Base-by-base conservation (phyloP, 1,284 basidiomycete genomes). In the Chalciporus piperatoides region DNA sequence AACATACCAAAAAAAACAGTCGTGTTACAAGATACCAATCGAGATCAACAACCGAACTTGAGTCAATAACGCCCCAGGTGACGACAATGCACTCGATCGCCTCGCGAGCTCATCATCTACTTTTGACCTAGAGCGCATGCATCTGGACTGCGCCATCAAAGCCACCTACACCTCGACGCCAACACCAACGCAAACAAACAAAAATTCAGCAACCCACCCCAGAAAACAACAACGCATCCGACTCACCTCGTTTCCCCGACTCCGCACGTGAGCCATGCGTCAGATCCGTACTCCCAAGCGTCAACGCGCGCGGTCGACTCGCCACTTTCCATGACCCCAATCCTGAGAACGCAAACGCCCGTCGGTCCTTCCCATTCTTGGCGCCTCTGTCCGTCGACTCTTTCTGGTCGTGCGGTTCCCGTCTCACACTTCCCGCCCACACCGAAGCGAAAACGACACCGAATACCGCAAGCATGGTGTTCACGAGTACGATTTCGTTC, bases 401-500 rank as follows among this genome's bases (percentile, higher is more conserved):
- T 6, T 7, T 12, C 32, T 12, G n/a, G 6, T 6, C 15, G 14
- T 15, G 0, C 3, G 33, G 10, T n/a, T 15, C 33, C 33, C 33
- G 33, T 40, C n/a, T 40, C 12, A 25, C 39, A 40, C 23, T 24
- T 4, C 39, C 39, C 7, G 39, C 39, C 39, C 39, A 40, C 14
- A 48, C 46, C 9, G 51, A 50, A 12, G 51, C 51, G 27, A 53
- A 46, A 6, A 55, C 63, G 35, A 67, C 61, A n/a, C 61, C 61
- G 12, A 65, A 62, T 24, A 67, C 60, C 12, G 64, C 59, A 8
- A 63, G 45, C 53, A 61, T 67, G 17, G 43, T 51, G 41, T 63
- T 63, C 6, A 51, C 51, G 36, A 63, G 56, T 1, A 65, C 40
- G 42, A 68, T 57, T 5, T 65, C 56, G 54, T 68, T 68, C 39